phyloP scores from a whole-genome alignment of 1,139 yeast species.

The Pichia sp. region DNA sequence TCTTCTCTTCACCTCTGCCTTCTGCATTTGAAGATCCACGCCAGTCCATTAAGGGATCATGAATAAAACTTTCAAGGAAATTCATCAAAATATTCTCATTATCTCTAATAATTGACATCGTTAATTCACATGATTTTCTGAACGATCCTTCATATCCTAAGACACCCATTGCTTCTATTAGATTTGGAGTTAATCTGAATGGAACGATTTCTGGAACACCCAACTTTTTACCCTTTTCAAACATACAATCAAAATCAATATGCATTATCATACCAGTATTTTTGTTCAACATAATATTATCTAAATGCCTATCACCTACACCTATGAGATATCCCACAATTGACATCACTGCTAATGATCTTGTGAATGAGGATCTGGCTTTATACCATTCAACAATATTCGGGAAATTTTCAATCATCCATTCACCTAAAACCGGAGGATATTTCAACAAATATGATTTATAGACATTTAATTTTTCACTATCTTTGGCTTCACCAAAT shows the following conservation, averaged over 20 bases:
- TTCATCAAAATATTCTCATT: conserved; percentile 90
- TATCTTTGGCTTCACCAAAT: conserved; percentile 30
- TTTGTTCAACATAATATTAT: conserved; percentile 72
- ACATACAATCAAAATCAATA: conserved; percentile 94
- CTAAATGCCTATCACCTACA: conserved; percentile 94
- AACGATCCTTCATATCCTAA: conserved; percentile 89
- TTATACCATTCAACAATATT: conserved; percentile 86
- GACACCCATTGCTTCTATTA: conserved; percentile 88
- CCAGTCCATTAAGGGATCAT: conserved; percentile 87
- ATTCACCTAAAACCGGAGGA: conserved; percentile 74
- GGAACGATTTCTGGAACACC: conserved; percentile 92
- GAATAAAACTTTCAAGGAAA: conserved; percentile 82
- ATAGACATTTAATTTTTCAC: conserved; percentile 29
- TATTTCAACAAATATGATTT: conserved; percentile 35
- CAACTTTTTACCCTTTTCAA: conserved; percentile 64
- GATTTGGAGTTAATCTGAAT: conserved; percentile 79
- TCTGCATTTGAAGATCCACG: conserved; percentile 14
- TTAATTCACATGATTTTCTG: conserved; percentile 79
- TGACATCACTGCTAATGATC: conserved; percentile 94
- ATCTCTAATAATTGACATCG: conserved; percentile 62
- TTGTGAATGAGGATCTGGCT: conserved; percentile 65
- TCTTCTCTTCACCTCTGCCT: conserved; percentile 14
- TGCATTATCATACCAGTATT: conserved; percentile 77
- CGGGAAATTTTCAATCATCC: conserved; percentile 86
- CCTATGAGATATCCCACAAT: conserved; percentile 90